Percentiles rank a stretch among this genome's conserved stretches.
Evolutionary conservation across 2,329 filamentous ascomycete species (phyloP).

Genomic region (Xylariales sp.): DNA sequence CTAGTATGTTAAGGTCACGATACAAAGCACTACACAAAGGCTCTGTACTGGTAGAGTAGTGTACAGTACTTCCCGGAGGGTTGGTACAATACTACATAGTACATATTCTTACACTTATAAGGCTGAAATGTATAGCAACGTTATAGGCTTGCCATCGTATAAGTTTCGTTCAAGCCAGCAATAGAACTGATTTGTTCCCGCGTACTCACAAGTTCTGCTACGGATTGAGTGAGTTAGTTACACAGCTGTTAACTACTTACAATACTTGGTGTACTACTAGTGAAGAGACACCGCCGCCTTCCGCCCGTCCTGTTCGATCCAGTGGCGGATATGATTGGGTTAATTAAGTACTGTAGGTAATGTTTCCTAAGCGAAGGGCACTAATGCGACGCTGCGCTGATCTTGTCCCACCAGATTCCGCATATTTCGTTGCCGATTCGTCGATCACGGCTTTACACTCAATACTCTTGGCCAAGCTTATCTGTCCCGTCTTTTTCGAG

Average conservation of each 20-base stretch:
- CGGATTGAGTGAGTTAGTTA: too few species aligned
- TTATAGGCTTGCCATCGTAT: background rate
- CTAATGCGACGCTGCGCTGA: constrained; percentile 48
- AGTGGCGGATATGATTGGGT: constrained; percentile 24
- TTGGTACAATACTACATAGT: background rate
- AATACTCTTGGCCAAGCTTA: constrained; percentile 25
- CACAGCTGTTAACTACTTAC: too few species aligned
- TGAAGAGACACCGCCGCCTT: background rate
- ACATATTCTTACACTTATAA: background rate
- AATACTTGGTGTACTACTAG: background rate
- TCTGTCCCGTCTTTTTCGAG: constrained; percentile 23
- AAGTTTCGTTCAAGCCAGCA: too few species aligned
- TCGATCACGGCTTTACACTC: constrained; percentile 27
- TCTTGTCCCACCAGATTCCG: constrained; percentile 42
- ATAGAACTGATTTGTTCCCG: too few species aligned
- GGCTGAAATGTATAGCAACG: constrained; percentile 2
- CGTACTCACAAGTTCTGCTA: too few species aligned
- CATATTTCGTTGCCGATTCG: constrained; percentile 38
- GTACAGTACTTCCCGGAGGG: background rate
- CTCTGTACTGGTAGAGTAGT: background rate
- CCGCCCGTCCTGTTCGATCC: background rate
- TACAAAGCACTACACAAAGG: background rate
- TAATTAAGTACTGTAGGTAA: constrained; percentile 25
- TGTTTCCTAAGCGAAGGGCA: constrained; percentile 44
- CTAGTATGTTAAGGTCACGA: background rate